Evolutionary conservation across 345 rosid genomes (phyloP), one percentile per base, ranked within the genome.

Genomic region (Eucalyptus pauciflora): DNA sequence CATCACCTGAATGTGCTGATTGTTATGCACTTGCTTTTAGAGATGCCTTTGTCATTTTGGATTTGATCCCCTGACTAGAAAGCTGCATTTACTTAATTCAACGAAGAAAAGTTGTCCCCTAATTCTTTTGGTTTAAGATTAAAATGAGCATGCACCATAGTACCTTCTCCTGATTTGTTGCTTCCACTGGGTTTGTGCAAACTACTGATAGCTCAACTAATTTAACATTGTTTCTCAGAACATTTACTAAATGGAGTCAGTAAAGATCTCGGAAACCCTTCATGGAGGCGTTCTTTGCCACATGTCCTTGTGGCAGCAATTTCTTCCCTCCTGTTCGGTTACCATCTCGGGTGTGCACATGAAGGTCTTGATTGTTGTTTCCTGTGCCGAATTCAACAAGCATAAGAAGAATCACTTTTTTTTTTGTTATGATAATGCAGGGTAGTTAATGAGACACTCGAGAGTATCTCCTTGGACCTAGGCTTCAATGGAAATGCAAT

Each of bases 391-490:
- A 89, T 50, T 52, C n/a, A 52, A 58, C 60, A n/a, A 41, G 86
- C 60, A 27, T 33, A n/a, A 48, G 56, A 85, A 58, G 5, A 5
- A 50, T 3, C 62, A n/a, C 43, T 41, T 62, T 85, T 85, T 25
- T 85, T 37, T 29, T 62, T 31, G 31, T 67, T 89, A 88, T 87
- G 50, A 83, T 89, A 71, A 86, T 90, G 92, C 97, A 97, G 99
- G 90, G 97, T 97, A 58, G 96, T 97, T 85, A 97, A 97, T 89
- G 99, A 96, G 91, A 96, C 99, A 7, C 93, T 97, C 8, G 99
- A 97, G 92, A 97, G 95, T 92, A 97, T 97, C 46, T 96, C 99
- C 58, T 50, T 89, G 85, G 99, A 96, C 93, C 98, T 96, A 86
- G 96, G 95, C 81, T 97, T 97, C 92, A 94, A 92, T 90, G 99